Conservation (phyloP, 73 alveolate genomes). For the Durusdinium trenchii region DNA sequence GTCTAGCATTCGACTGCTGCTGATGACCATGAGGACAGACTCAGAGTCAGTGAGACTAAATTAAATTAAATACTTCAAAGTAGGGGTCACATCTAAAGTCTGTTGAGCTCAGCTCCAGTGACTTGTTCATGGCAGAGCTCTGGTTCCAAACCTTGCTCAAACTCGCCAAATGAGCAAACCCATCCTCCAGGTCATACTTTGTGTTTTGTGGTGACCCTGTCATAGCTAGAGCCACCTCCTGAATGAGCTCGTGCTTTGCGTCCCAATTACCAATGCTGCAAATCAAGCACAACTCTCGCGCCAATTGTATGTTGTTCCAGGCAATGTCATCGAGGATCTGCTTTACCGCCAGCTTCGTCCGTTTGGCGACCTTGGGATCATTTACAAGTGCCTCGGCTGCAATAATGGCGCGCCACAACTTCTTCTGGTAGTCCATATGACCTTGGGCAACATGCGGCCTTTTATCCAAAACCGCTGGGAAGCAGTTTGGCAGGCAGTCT, state of each 20-base stretch:
- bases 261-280: not conserved
- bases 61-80: no score
- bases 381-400: not conserved
- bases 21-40: no score
- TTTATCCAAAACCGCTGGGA: not conserved
- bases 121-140: no score
- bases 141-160: no score
- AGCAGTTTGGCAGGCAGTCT: not conserved
- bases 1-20: no score
- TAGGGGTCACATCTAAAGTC: no score
- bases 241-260: not conserved
- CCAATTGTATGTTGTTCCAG: not conserved
- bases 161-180: not conserved
- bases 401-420: not conserved
- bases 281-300: not conserved
- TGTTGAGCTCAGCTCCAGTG: no score
- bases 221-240: not conserved
- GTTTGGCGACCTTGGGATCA: not conserved
- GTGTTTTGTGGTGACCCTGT: not conserved
- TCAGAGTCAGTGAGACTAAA: no score
- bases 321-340: not conserved
- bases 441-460: not conserved
- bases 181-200: not conserved
- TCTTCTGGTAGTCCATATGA: not conserved
- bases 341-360: not conserved